Evolutionary conservation across 106 monocot genomes (phyloP).

Genomic region (Hemerocallis citrina): DNA sequence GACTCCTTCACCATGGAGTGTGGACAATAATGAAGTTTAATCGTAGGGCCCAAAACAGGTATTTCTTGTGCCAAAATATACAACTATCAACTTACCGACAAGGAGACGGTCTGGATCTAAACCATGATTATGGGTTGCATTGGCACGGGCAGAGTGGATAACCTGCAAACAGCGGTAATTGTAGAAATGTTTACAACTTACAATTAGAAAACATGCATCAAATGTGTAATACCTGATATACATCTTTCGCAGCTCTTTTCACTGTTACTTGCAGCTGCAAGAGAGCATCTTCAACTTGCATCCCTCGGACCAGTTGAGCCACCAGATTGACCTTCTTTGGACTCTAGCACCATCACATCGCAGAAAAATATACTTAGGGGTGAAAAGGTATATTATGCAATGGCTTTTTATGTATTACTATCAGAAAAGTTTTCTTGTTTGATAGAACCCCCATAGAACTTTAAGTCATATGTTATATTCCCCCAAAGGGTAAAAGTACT

Average conservation of each 20-base stretch:
- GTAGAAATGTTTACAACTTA: background rate
- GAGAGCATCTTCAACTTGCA: constrained; percentile 98
- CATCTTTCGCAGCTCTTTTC: constrained; percentile 88
- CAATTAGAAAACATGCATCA: too few species aligned
- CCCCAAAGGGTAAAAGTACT: too few species aligned
- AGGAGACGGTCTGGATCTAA: constrained; percentile 81
- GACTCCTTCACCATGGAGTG: too few species aligned
- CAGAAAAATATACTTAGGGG: background rate
- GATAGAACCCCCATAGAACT: too few species aligned
- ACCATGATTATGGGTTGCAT: constrained; percentile 92
- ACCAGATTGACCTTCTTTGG: constrained; percentile 98
- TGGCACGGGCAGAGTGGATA: constrained; percentile 89
- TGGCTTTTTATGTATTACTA: too few species aligned
- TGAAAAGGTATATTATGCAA: too few species aligned
- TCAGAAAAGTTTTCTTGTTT: too few species aligned
- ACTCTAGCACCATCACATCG: constrained; percentile 38
- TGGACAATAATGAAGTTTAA: too few species aligned
- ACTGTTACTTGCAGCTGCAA: constrained; percentile 92
- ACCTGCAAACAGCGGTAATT: constrained; percentile 36
- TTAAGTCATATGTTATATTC: too few species aligned
- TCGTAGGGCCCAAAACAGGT: too few species aligned
- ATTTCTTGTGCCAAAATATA: too few species aligned
- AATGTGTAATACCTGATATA: constrained; percentile 65
- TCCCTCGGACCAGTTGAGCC: constrained; percentile 75
- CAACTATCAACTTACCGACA: constrained; percentile 41